Percentiles rank a stretch among this genome's conserved stretches.
Evolutionary conservation across 202 grass and related monocot species (phyloP).

Genomic region (Panicum hallii): DNA sequence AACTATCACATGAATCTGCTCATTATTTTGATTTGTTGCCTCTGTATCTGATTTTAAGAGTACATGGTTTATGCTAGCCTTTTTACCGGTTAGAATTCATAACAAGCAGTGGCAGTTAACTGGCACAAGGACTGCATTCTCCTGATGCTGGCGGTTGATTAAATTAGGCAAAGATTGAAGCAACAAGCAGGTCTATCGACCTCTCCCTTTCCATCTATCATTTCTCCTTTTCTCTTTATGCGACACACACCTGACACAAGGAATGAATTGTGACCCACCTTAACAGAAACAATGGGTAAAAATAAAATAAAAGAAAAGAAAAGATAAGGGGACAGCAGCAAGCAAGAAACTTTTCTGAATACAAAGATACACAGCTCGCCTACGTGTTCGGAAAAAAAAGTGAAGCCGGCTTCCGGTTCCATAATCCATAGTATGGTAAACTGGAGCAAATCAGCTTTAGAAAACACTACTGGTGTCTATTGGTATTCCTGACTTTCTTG

Average conservation of each 20-base stretch:
- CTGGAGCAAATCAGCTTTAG: neutral
- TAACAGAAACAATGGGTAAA: neutral
- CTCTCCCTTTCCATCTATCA: constrained; percentile 12
- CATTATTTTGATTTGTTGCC: constrained; percentile 21
- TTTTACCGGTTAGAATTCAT: constrained; percentile 15
- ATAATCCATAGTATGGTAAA: neutral
- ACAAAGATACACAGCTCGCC: no score
- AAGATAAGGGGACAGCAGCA: neutral
- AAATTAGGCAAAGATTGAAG: constrained; percentile 23
- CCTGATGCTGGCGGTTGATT: constrained; percentile 34
- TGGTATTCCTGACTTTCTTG: neutral
- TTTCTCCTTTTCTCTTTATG: neutral
- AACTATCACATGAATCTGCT: neutral
- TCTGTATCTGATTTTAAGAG: constrained; percentile 11
- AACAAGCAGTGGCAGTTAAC: constrained; percentile 4
- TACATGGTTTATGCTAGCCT: constrained; percentile 13
- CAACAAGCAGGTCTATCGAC: constrained; percentile 3
- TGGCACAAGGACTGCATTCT: constrained; percentile 27
- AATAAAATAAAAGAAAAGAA: neutral
- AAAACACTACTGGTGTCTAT: neutral
- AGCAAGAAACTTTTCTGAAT: constrained; percentile 2
- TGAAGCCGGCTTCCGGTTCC: neutral
- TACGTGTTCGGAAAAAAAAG: no score
- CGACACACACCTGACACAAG: constrained; percentile 33
- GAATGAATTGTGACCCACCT: neutral